Base-by-base conservation (phyloP, 2,329 filamentous ascomycete genomes). In the Diaporthe humulicola region DNA sequence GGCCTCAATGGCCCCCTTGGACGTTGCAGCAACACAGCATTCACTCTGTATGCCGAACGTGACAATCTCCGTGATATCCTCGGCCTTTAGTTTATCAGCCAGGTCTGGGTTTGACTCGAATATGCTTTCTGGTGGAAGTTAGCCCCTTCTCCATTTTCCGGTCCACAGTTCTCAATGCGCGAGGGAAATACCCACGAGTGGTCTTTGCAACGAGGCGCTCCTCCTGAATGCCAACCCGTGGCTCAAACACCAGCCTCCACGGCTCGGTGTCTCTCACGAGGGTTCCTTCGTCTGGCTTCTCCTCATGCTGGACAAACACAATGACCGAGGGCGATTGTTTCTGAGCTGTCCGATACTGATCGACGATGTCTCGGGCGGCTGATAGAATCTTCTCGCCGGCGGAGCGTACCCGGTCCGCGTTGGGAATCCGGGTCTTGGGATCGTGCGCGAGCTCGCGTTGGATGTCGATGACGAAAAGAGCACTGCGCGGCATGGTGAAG, bases 381-480 rank as follows among this genome's bases (percentile, higher is more conserved):
- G 75, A 56, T 14, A 82, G 75, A 52, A 83, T 81, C 33, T 74
- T 69, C 10, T 71, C 57, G 25, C 74, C 78, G 6, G 79, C 79
- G n/a, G 67, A 64, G 14, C 42, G 66, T 72, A 83, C 75, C 4
- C 80, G 77, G 1, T 76, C 79, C 2, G 80, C 78, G 69, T 80
- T 71, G 2, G 81, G 79, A 52, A 82, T 79, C 17, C 74, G 61
- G 19, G 80, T 81, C 19, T 73, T 30, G 1, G 79, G 77, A 69
- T 81, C 76, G 0, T 67, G 70, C 12, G 79, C 79, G 45, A 82
- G 79, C 42, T 80, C 80, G 56, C 81, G 79, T 64, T 83, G 81
- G 74, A 83, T 81, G 77, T 83, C 82, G 67, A 83, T 80, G 38
- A 83, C 79, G 71, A 83, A 83, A 48, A 83, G 80, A 19, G 81